Base-by-base conservation (phyloP, 139 green algal genomes). In the Volvox reticuliferus region DNA sequence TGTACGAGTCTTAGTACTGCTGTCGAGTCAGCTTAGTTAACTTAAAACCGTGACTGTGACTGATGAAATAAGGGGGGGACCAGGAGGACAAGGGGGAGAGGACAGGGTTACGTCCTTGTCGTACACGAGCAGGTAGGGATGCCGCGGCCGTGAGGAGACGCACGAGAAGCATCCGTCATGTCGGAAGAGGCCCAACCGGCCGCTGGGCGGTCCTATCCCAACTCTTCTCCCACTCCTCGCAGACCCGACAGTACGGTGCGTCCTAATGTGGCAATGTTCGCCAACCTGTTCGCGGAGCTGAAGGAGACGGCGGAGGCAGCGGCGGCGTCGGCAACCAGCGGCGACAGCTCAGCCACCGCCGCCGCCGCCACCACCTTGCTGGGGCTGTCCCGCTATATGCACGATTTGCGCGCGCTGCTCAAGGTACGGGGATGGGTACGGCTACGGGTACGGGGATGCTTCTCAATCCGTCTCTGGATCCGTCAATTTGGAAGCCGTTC, bases 181-280 rank as follows among this genome's bases (percentile, higher is more conserved):
- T n/a, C n/a, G n/a, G n/a, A n/a, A n/a, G n/a, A n/a, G n/a, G n/a
- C n/a, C n/a, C n/a, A n/a, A n/a, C n/a, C n/a, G n/a, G n/a, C n/a
- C n/a, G n/a, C n/a, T n/a, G n/a, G n/a, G n/a, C n/a, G n/a, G n/a
- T 30, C 20, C 13, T n/a, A n/a, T 69, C 55, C 50, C 36, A 13
- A 20, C 63, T 28, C 88, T 0, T 37, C 44, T 16, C 36, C 35
- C 68, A 28, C 30, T 18, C 79, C 26, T 36, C 50, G 2, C 79
- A 93, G 91, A 63, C 91, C 86, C 30, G 91, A 91, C 55, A 89
- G 78, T 61, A 33, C 55, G 18, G 75, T 89, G 35, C 80, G 91
- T 9, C 81, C 91, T 19, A 50, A 79, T n/a, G 67, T 86, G 55
- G 35, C 79, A 36, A 91, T 89, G 79, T 93, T 93, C 80, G 79